Base-by-base conservation (phyloP, 805 yeast species). In the Yarrowia porcina region DNA sequence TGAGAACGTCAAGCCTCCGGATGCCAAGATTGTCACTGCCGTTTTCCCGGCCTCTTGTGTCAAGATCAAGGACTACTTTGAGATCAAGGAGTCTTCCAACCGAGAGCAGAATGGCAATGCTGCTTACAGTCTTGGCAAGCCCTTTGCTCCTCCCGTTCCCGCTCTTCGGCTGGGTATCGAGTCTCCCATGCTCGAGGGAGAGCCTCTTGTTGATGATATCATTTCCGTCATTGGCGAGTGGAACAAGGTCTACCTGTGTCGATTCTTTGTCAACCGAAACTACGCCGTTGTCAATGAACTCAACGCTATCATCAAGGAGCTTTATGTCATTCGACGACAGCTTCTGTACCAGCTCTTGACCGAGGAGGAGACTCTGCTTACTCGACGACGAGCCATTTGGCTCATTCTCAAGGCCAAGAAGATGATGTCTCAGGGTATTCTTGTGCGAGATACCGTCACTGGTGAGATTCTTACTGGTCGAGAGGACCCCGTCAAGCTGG, bases 401-500 rank as follows among this genome's bases (percentile, higher is more conserved):
- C 67, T 64, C 28, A 68, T 73, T 30, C 67, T 69, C 32, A 64
- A 71, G 45, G 71, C 71, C 42, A 67, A 68, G 61, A 73, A 72
- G 64, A 65, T 72, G 28, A 67, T 73, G 28, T 67, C 70, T 18
- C 69, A 73, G 45, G 73, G 73, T 25, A 67, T 72, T 50, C 67
- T 73, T 20, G 75, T 73, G 10, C 67, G 75, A 30, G 70, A 70
- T 20, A 67, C 68, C 9, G 41, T 35, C 17, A 66, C 73, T 13
- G 75, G 74, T 39, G 68, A 66, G 32, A 63, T 73, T 33, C 63
- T 69, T 36, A 62, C 71, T 20, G 71, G 69, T 25, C 61, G 64
- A 33, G 69, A 65, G 33, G 72, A 79, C 41, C 85, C 91, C 6
- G 82, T 87, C 23, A 71, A 75, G 42, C 77, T 90, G 64, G 88